Conservation (phyloP, 768 basidiomycete species). For the Suillus fuscotomentosus region DNA sequence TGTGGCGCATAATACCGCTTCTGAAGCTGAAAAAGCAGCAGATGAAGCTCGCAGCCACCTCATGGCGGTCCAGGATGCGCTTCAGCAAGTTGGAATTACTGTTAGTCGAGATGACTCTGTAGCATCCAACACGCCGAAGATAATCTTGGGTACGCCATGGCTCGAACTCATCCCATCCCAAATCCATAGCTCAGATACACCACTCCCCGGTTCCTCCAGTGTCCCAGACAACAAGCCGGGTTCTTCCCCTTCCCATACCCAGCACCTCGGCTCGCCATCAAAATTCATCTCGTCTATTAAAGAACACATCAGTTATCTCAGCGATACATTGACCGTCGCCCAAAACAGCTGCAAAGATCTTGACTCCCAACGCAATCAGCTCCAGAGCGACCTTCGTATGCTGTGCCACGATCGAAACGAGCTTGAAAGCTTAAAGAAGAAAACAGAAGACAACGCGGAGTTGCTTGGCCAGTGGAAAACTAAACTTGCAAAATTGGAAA, state of each 20-base stretch:
- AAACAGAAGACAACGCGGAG: too few species aligned
- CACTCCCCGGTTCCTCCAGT: not conserved
- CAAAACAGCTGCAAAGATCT: not conserved
- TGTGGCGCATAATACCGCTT: not conserved
- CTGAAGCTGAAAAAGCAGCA: constrained; percentile 4
- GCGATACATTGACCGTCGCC: not conserved
- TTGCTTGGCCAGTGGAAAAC: not conserved
- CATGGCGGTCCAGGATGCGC: not conserved
- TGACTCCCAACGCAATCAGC: not conserved
- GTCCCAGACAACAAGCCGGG: not conserved
- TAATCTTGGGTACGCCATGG: constrained; percentile 3
- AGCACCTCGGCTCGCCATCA: not conserved
- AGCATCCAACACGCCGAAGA: not conserved
- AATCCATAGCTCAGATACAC: not conserved
- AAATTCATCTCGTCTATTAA: not conserved
- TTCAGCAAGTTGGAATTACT: not conserved
- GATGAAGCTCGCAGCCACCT: not conserved
- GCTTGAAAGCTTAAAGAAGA: not conserved
- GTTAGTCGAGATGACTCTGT: not conserved
- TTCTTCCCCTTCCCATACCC: not conserved
- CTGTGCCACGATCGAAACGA: not conserved
- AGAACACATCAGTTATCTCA: not conserved
- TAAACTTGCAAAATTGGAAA: not conserved
- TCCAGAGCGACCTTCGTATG: not conserved
- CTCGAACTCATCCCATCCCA: constrained; percentile 1